Evolutionary conservation across 2,329 filamentous ascomycete species (phyloP), one percentile per base, ranked within the genome.

Genomic region (Achaetomium macrosporum): DNA sequence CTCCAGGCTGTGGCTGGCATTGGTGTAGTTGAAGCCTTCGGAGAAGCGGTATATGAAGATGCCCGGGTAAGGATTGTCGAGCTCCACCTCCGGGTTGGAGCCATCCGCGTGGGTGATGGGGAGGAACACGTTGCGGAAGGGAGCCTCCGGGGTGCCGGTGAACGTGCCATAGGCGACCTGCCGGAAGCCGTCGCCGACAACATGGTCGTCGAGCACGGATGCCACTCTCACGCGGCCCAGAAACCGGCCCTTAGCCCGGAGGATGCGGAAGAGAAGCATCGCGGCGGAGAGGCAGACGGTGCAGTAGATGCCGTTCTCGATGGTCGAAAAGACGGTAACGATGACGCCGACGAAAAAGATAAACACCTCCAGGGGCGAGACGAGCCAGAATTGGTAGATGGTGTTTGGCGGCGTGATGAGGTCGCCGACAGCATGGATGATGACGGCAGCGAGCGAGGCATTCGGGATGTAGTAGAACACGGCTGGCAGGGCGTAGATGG

Each of bases 21-120:
- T 99, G 55, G 92, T 90, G 64, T 97, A 99, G 71, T 93, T 95
- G 77, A 95, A 96, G 41, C 91, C 89, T 72, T 97, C 92, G 0
- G 87, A 84, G 69, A 96, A 96, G 42, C 92, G 84, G 73, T 95
- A 97, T 65, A 97, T 95, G 71, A 97, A 95, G 60, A 99, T 80
- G 48, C 93, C 93, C 0, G 92, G 92, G 63, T 93, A 89, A 1
- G 93, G 91, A 50, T 82, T 82, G 57, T 88, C 77, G n/a, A 95
- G 76, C 11, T 86, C 78, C 43, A 97, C 77, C 25, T 85, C 78
- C 0, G 92, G 92, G 68, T 97, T 97, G 1, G 89, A 90, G 30
- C 92, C 92, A 66, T 97, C 92, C n/a, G 77, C 76, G 66, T 95
- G 90, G 62, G 88, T 83, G 54, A 96, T 76, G 0, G 93, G 93